A percentile compares a stretch with the other conserved stretches of the same genome.
These are phyloP conservation scores for Exophiala bonariae DNA, from an alignment of 2,329 filamentous ascomycete genomes.

Conservation along the genomic window DNA sequence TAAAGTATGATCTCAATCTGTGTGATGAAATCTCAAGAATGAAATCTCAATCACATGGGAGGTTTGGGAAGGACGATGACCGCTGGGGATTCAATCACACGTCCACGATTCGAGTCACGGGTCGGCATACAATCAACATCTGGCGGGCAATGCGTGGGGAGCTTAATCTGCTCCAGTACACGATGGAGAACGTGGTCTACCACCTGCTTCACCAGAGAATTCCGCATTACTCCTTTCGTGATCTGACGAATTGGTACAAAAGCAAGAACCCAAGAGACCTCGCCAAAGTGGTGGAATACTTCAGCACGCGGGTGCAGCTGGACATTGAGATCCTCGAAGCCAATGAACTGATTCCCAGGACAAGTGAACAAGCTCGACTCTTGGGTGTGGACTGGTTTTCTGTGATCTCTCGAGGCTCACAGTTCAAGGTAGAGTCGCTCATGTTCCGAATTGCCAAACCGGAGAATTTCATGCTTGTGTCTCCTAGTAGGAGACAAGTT, in stretches of 20 bases:
- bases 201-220: constrained; percentile 84
- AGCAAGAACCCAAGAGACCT: constrained; percentile 69
- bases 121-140: constrained; percentile 93
- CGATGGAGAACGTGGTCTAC: constrained; percentile 92
- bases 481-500: constrained; percentile 87
- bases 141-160: constrained; percentile 97
- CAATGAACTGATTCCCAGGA: constrained; percentile 84
- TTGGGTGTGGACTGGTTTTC: constrained; percentile 96
- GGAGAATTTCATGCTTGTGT: constrained; percentile 88
- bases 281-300: constrained; percentile 75
- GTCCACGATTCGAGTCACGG: constrained; percentile 88
- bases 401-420: constrained; percentile 89
- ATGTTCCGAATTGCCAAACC: constrained; percentile 99
- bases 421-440: constrained; percentile 97
- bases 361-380: constrained; percentile 89
- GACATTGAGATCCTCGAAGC: constrained; percentile 88
- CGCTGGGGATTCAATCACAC: constrained; percentile 93
- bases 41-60: constrained; percentile 77
- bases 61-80: constrained; percentile 83
- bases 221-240: constrained; percentile 79
- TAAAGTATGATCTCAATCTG: constrained; percentile 86
- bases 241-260: constrained; percentile 79
- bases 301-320: constrained; percentile 70
- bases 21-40: constrained; percentile 90
- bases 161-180: constrained; percentile 88